Evolutionary conservation across 768 basidiomycete species (phyloP), one percentile per base, ranked within the genome.

Genomic region (Tulasnella sp.): DNA sequence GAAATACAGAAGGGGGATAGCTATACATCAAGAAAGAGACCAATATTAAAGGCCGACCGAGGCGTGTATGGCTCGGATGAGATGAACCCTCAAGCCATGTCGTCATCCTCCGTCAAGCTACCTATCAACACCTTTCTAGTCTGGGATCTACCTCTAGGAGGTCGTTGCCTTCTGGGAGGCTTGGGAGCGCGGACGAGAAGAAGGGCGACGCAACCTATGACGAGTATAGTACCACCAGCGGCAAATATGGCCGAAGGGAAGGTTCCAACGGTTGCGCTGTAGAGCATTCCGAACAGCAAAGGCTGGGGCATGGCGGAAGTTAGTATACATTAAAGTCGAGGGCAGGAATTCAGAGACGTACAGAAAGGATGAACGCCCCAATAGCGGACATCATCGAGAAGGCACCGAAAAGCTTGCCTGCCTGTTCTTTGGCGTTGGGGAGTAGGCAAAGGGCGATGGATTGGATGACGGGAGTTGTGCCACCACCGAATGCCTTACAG

Each of bases 341-440:
- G n/a, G 42, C 2, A 11, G 8, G 25, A 34, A 17, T n/a, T 12
- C 7, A n/a, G 27, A 4, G 36, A 54, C 58, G 3, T 48, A 60
- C 59, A n/a, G 39, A 40, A 17, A 57, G 21, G 32, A 60, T 49
- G 14, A 23, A 29, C 11, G 41, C 23, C 3, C 35, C 39, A 7
- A 37, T 23, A 9, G 59, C 39, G 15, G 57, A 56, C 14, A 60
- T 42, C 45, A 60, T 51, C 25, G 34, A 37, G n/a, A 60, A 35
- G 21, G 59, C 59, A 17, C 59, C 59, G 31, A 60, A 60, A 29
- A 60, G 32, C 39, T 60, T 60, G 2, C 59, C 59, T 4, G 45
- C 39, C 36, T 60, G 35, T 17, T 57, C 59, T 12, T 21, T 41
- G 23, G 54, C 29, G 12, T 60, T 42, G 21, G 32, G 32, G 14